These are phyloP conservation scores for Cladosporium phlei DNA, from an alignment of 2,329 filamentous ascomycete species.

Conservation along the genomic window DNA sequence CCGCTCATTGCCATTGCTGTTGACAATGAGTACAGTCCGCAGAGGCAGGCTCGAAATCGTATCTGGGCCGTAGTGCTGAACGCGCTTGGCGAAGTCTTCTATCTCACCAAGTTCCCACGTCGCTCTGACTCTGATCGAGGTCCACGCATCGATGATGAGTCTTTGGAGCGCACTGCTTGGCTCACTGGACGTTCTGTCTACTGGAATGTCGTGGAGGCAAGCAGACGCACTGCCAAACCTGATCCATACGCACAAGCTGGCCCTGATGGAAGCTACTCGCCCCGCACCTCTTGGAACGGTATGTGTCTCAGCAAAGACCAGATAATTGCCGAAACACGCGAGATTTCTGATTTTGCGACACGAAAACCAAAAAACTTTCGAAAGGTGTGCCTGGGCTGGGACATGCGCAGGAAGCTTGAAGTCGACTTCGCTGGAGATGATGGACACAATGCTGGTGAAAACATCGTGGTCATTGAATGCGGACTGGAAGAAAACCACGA, in stretches of 20 bases:
- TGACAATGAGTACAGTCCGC: conserved; percentile 74
- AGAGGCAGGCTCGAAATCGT: conserved; percentile 63
- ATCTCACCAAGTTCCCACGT: conserved; percentile 66
- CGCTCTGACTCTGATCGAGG: conserved; percentile 48
- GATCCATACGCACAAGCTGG: conserved; percentile 68
- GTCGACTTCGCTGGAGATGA: conserved; percentile 87
- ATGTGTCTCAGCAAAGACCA: conserved; percentile 69
- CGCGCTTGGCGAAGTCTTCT: conserved; percentile 86
- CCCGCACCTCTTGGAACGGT: conserved; percentile 68
- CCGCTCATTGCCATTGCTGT: conserved; percentile 80
- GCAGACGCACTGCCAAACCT: conserved; percentile 64
- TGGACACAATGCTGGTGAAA: conserved; percentile 69
- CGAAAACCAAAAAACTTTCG: conserved; percentile 74
- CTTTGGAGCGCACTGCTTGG: conserved; percentile 66
- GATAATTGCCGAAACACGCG: conserved; percentile 68
- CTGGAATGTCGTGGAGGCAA: conserved; percentile 77
- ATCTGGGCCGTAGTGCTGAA: conserved; percentile 94
- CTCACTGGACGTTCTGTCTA: conserved; percentile 69
- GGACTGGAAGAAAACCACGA: conserved; percentile 58
- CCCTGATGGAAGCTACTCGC: conserved; percentile 69
- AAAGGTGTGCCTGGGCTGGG: conserved; percentile 76
- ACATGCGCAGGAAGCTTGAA: conserved; percentile 80
- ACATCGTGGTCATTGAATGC: conserved; percentile 67
- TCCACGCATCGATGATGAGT: conserved; percentile 47
- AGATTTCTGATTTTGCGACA: conserved; percentile 71